These are phyloP conservation scores for Coemansia sp. DNA, from an alignment of 192 early-diverging fungal genomes.

Conservation along the genomic window DNA sequence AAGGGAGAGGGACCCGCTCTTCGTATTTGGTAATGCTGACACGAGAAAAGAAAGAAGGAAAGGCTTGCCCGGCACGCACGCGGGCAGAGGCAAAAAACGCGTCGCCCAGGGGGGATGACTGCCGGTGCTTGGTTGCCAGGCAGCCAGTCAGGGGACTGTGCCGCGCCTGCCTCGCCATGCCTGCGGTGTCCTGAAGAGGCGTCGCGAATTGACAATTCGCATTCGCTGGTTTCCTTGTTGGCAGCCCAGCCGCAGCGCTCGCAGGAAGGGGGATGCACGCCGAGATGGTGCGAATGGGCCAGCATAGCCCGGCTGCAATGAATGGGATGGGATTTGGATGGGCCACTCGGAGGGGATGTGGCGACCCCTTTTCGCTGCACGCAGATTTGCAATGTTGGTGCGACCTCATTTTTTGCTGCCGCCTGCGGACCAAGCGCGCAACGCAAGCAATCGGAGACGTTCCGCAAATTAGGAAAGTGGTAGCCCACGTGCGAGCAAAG, in stretches of 20 bases:
- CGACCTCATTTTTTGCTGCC: not conserved
- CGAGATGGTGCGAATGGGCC: not conserved
- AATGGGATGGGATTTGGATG: not conserved
- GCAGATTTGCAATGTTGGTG: constrained; percentile 7
- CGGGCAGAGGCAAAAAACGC: constrained; percentile 2
- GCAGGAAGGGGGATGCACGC: not conserved
- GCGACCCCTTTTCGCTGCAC: constrained; percentile 3
- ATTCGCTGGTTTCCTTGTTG: constrained; percentile 13
- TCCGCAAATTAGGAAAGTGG: not conserved
- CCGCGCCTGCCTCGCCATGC: constrained; percentile 1
- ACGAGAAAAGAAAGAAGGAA: not conserved
- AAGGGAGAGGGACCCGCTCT: not conserved
- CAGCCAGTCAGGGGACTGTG: constrained; percentile 12
- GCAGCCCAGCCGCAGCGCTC: constrained; percentile 9
- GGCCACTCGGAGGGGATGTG: not conserved
- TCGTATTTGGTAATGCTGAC: constrained; percentile 8
- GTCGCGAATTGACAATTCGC: constrained; percentile 2
- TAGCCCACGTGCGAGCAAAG: not conserved
- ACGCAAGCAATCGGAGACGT: constrained; percentile 4
- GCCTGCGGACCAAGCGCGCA: not conserved
- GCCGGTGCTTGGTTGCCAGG: not conserved
- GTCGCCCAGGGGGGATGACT: not conserved
- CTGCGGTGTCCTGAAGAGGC: constrained; percentile 8
- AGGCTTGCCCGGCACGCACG: not conserved
- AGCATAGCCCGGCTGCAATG: constrained; percentile 2